phyloP scores from a whole-genome alignment of 2,329 filamentous ascomycete genomes.

The Penicillium sp. region DNA sequence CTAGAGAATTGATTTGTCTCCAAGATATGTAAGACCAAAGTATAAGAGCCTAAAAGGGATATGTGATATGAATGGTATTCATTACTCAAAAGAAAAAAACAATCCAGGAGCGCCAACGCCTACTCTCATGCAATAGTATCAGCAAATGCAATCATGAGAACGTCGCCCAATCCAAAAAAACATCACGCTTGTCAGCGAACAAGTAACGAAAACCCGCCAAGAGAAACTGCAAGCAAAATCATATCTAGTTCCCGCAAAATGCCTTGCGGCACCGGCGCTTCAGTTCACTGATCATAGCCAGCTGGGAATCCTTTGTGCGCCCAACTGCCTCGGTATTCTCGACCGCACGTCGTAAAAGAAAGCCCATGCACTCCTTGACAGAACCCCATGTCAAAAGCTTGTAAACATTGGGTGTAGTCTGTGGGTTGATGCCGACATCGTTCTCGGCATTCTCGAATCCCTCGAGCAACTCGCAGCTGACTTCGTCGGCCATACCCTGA shows the following conservation, averaged over 20 bases:
- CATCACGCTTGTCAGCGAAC: too few relatives aligned
- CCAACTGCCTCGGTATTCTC: slow-evolving; percentile 64
- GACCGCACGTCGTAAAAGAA: slow-evolving; percentile 58
- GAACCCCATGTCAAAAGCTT: slow-evolving; percentile 58
- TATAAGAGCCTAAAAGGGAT: too few relatives aligned
- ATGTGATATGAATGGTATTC: too few relatives aligned
- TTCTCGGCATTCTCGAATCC: slow-evolving; percentile 29
- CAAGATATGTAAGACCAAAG: too few relatives aligned
- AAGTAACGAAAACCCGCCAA: not conserved
- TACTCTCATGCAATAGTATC: too few relatives aligned
- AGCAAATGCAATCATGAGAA: too few relatives aligned
- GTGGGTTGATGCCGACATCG: slow-evolving; percentile 21
- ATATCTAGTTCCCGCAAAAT: slow-evolving; percentile 19
- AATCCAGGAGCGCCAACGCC: too few relatives aligned
- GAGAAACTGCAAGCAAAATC: too few relatives aligned
- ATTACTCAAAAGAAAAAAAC: too few relatives aligned
- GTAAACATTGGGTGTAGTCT: slow-evolving; percentile 46
- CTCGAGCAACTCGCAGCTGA: slow-evolving; percentile 58
- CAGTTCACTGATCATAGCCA: slow-evolving; percentile 34
- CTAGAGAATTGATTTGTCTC: too few relatives aligned
- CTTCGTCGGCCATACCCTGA: slow-evolving; percentile 92
- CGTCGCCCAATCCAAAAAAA: too few relatives aligned
- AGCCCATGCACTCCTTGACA: slow-evolving; percentile 56
- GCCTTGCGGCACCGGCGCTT: slow-evolving; percentile 28
- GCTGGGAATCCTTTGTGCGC: slow-evolving; percentile 45